These are phyloP conservation scores for Globisporangium paroecandrum DNA, from an alignment of 352 stramenopile genomes.

Conservation along the genomic window DNA sequence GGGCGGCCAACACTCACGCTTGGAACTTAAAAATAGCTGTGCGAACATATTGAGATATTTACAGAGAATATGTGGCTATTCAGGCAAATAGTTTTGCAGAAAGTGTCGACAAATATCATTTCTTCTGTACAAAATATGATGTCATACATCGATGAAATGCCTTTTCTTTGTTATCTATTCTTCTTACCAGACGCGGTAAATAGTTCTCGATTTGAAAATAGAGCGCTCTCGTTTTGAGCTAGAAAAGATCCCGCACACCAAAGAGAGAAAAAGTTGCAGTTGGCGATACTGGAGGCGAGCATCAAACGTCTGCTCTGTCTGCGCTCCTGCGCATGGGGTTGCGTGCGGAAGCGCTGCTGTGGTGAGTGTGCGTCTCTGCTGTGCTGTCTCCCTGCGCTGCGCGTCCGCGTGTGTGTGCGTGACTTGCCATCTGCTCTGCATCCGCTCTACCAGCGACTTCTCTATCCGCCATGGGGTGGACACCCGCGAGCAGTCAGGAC, in stretches of 20 bases:
- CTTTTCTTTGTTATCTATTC: too few species aligned
- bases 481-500: neutral
- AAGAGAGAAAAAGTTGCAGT: slow-evolving; percentile 14
- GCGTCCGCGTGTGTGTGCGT: neutral
- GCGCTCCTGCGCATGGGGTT: neutral
- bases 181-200: too few species aligned
- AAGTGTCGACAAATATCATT: neutral
- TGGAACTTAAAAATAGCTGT: neutral
- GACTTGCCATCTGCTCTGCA: too few species aligned
- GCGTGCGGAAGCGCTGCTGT: neutral
- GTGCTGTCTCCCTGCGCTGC: neutral
- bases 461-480: neutral
- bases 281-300: neutral
- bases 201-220: neutral
- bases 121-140: neutral
- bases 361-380: neutral
- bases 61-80: too few species aligned
- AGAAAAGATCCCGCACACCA: neutral
- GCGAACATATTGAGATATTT: too few species aligned
- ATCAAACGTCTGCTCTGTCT: too few species aligned
- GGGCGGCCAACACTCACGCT: neutral
- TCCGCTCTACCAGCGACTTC: neutral
- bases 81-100: too few species aligned
- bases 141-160: neutral
- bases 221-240: neutral